Evolutionary conservation across 225 moss, liverwort and hornwort genomes (phyloP).

Genomic region (Bryoerythrophyllum caledonicum): DNA sequence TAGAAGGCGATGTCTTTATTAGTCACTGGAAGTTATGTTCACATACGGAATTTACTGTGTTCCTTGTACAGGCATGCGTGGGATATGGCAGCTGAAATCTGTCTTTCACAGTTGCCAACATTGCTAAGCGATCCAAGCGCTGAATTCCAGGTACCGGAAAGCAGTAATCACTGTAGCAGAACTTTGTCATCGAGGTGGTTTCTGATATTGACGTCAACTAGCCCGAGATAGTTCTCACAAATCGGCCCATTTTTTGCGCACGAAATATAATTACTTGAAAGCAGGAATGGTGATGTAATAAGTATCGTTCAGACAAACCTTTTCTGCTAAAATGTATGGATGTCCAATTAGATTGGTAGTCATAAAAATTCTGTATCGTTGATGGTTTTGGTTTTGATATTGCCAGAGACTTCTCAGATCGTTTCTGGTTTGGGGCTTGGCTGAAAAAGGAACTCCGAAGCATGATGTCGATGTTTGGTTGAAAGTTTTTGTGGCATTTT

Average conservation of each 20-base stretch:
- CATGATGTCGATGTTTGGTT: background rate
- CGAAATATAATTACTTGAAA: background rate
- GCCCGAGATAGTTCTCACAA: background rate
- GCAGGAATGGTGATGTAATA: background rate
- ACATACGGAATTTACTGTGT: background rate
- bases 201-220: background rate
- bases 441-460: background rate
- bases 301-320: background rate
- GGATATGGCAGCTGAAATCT: constrained; percentile 93
- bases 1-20: background rate
- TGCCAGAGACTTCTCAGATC: background rate
- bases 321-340: background rate
- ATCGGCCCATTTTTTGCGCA: background rate
- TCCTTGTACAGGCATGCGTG: constrained; percentile 69
- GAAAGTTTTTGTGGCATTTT: background rate
- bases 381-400: background rate
- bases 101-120: constrained; percentile 70
- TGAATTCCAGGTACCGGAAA: constrained; percentile 60
- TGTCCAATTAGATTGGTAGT: background rate
- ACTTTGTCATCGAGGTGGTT: background rate
- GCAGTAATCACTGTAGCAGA: background rate
- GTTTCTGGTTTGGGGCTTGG: background rate
- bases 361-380: background rate
- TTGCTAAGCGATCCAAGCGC: constrained; percentile 50
- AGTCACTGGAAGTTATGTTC: background rate